Conservation (phyloP, 441 rosid genomes). For the Lepidium campestre region DNA sequence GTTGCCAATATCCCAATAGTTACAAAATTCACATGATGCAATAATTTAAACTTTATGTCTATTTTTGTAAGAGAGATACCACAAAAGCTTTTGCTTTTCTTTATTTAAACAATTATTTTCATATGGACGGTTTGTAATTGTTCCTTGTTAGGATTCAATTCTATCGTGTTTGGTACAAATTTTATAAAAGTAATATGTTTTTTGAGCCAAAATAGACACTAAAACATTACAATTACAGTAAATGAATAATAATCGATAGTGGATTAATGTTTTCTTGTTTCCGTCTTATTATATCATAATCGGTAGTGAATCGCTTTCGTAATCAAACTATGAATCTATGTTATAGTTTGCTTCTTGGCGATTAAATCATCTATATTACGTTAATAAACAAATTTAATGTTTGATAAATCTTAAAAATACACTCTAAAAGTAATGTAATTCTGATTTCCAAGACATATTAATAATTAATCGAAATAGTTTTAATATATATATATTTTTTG, state of each 20-base stretch:
- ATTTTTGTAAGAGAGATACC: background rate
- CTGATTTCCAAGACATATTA: background rate
- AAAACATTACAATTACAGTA: background rate
- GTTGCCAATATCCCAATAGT: background rate
- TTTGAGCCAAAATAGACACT: background rate
- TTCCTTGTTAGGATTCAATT: constrained; percentile 21
- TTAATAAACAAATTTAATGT: background rate
- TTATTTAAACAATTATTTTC: background rate
- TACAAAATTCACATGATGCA: constrained; percentile 1
- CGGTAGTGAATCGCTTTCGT: too few relatives aligned
- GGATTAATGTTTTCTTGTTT: background rate
- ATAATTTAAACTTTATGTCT: constrained; percentile 14
- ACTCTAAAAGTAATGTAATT: background rate
- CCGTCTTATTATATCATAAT: background rate
- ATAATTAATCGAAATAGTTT: too few relatives aligned
- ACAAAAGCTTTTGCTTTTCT: constrained; percentile 15
- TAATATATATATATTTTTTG: too few relatives aligned
- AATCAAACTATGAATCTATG: too few relatives aligned
- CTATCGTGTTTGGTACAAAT: constrained; percentile 13
- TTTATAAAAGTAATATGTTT: background rate
- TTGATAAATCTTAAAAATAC: background rate
- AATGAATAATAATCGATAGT: background rate
- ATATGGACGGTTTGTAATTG: constrained; percentile 27
- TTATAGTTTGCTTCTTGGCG: too few relatives aligned
- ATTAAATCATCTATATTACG: too few relatives aligned